Evolutionary conservation across 1,284 basidiomycete genomes (phyloP), one percentile per base, ranked within the genome.

Genomic region (Sporisorium sorghi): DNA sequence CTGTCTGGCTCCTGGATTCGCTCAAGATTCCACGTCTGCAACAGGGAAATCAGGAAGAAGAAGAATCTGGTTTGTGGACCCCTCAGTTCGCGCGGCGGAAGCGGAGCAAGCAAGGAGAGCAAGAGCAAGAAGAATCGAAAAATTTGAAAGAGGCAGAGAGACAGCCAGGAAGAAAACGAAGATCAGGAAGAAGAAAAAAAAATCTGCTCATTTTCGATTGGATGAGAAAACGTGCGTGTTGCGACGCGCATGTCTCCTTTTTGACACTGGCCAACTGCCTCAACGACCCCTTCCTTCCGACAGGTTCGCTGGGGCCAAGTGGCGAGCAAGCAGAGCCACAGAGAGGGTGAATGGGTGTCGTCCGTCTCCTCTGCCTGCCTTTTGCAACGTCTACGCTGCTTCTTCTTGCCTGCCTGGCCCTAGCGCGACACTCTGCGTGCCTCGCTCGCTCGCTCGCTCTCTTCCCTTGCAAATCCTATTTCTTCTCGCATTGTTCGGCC

Each of bases 201-300:
- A 69, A 56, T 69, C 56, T 59, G 66, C 56, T 52, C 57, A 39
- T n/a, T 15, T 42, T 51, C 44, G 37, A 66, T 66, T 58, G 56
- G 66, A 30, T 40, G 59, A 63, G 59, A 63, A 63, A 59, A 59
- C 49, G 57, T 54, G 59, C 57, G 33, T n/a, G 52, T 32, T 54
- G 42, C 39, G 30, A 32, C 37, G 37, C 58, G 47, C 55, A 53
- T 33, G 54, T n/a, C n/a, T n/a, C n/a, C n/a, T n/a, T n/a, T n/a
- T 37, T 42, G 4, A 47, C 46, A 47, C 46, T 47, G 46, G 26
- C 28, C 26, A 11, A 11, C 28, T 42, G 51, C 51, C 51, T 30
- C 7, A 19, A 9, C 7, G 23, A 33, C 39, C 30, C 37, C 46
- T 7, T 5, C 21, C 44, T n/a, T 35, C 28, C 35, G 28, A 37